Base-by-base conservation (phyloP, 2,329 filamentous ascomycete genomes). In the Acarospora socialis region DNA sequence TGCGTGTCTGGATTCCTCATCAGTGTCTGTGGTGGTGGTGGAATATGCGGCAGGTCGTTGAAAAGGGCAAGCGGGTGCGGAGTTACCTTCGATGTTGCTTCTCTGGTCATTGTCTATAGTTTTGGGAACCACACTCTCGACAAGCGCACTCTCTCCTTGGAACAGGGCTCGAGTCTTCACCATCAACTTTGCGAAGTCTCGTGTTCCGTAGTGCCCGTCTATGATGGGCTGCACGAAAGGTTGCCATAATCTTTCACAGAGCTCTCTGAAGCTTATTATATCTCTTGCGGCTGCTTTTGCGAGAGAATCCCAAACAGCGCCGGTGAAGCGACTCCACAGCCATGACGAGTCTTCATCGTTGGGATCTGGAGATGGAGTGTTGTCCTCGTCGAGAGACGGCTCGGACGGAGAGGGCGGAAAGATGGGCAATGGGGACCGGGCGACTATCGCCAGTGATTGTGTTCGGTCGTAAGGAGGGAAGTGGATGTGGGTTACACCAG, bases 241-340 rank as follows among this genome's bases (percentile, higher is more conserved):
- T 7, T 77, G 75, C 90, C 90, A 98, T 13, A 95, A 67, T 25
- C 75, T 70, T 29, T 70, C 56, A 48, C 80, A 84, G 30, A 78
- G 71, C 21, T 70, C 68, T 3, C 63, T 66, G 43, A 93, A 84
- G 7, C 71, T 70, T 1, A 78, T 66, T 9, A 95, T 65, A 21
- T 87, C 84, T 30, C 84, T 74, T 1, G 79, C 79, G 3, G 83
- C 83, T 28, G 82, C 74, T 41, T 78, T 81, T 29, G 78, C 73
- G 8, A 95, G 65, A 1, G 86, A 75, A 50, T 98, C 90, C 65
- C 92, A 90, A 9, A 93, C 74, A 4, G 82, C 81, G 29, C 73
- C 73, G 39, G 77, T 73, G 60, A 92, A 95, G 26, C 83, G 75
- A 9, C 72, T 62, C 79, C 81, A 90, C 10, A 87, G 68, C 55